Evolutionary conservation across 345 rosid species (phyloP), one percentile per base, ranked within the genome.

Genomic region (Citropsis articulata): DNA sequence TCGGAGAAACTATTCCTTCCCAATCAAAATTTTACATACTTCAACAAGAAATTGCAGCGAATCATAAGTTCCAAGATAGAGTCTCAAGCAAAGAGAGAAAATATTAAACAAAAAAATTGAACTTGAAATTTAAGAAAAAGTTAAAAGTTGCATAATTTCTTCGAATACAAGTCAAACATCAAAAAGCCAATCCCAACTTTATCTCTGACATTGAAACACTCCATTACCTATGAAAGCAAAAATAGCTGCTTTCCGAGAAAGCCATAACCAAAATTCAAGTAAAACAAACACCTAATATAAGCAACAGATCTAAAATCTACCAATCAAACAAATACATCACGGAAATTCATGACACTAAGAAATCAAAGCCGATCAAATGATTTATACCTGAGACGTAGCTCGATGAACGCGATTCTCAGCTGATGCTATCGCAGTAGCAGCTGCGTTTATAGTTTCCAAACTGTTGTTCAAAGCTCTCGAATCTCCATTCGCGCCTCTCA

Each of bases 351-450:
- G 56, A 6, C 77, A 40, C 7, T 12, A 33, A 60, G 19, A 25
- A 31, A 63, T 28, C 4, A 40, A 62, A 30, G 22, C 30, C 14
- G 33, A 56, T 30, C 76, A 80, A 69, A 24, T 42, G 57, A 36
- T 1, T 13, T 70, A 4, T 22, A 89, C 93, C 91, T 84, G 94
- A 84, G 79, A 80, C 66, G 94, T 71, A 75, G 90, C 81, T 59
- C 84, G 97, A 64, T 84, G 86, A 83, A 78, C 75, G 84, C 95
- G 97, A 83, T 81, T 88, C 85, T 89, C 94, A 61, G 90, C 89
- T 19, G 91, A 89, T n/a, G 93, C 93, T 81, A 96, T 86, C 84
- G 93, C 97, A 21, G 91, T 82, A 81, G 97, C 98, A 75, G 98
- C 98, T 28, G 98, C 97, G 93, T 82, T 87, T 60, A 96, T 83